Percentiles rank a stretch among this genome's conserved stretches.
Conservation (phyloP, 495 filamentous ascomycete species). For the Geopyxis carbonaria region DNA sequence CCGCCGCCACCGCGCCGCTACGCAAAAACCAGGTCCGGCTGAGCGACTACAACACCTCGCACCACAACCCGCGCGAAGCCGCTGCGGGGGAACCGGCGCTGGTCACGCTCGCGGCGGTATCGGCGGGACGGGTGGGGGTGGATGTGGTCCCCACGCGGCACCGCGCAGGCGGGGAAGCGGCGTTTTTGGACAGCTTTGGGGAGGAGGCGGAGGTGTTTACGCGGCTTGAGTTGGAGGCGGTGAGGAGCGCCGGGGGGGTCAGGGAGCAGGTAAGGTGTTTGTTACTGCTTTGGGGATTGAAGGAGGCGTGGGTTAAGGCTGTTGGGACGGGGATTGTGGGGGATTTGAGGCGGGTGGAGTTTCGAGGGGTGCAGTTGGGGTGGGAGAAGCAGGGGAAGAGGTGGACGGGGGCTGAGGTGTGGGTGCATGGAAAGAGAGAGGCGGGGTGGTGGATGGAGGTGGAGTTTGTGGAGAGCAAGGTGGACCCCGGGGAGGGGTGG, state of each 20-base stretch:
- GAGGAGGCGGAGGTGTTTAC: conserved; percentile 15
- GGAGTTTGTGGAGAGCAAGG: background rate
- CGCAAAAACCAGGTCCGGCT: background rate
- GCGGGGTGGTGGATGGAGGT: conserved; percentile 4
- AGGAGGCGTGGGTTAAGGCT: conserved; percentile 25
- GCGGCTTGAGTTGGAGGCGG: conserved; percentile 6
- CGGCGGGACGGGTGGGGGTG: conserved; percentile 12
- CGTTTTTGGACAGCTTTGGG: conserved; percentile 17
- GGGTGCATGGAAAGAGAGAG: background rate
- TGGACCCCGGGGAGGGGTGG: background rate
- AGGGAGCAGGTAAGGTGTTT: conserved; percentile 13
- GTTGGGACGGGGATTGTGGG: conserved; percentile 19
- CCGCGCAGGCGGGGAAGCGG: conserved; percentile 1
- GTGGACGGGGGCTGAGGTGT: background rate
- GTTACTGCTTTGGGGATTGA: conserved; percentile 22
- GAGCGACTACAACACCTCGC: conserved; percentile 22
- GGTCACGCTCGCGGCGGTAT: conserved; percentile 2
- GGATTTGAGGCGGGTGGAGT: conserved; percentile 18
- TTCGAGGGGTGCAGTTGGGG: conserved; percentile 6
- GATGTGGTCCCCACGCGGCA: conserved; percentile 22
- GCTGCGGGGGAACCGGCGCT: background rate
- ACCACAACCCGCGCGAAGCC: conserved; percentile 14
- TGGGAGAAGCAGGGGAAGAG: conserved; percentile 1
- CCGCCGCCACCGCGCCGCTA: background rate
- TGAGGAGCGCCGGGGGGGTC: conserved; percentile 7